A percentile compares a stretch with the other conserved stretches of the same genome.
These are phyloP conservation scores for Capsella rubella DNA, from an alignment of 441 rosid genomes.

Conservation along the genomic window DNA sequence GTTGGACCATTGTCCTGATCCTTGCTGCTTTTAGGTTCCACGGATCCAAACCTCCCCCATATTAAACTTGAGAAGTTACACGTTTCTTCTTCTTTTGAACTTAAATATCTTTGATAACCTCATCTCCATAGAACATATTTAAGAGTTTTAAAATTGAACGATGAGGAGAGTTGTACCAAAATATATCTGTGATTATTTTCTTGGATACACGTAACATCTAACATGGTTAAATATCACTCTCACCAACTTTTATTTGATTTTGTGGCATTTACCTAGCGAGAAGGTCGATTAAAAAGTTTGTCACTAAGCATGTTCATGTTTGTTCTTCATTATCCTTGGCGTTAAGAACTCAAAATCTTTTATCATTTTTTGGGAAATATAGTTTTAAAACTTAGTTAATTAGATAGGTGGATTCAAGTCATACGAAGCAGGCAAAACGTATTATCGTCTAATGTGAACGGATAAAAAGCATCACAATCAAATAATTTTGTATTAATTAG, in stretches of 20 bases:
- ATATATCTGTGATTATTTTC: conserved; percentile 19
- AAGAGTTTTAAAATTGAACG: background rate
- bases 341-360: background rate
- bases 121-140: conserved; percentile 2
- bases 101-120: background rate
- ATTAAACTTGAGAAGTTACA: conserved; percentile 23
- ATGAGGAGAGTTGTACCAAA: conserved; percentile 19
- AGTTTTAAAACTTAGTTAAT: background rate
- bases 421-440: background rate
- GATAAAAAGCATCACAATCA: background rate
- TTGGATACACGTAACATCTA: conserved; percentile 32
- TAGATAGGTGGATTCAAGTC: conserved; percentile 8
- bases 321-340: conserved; percentile 3
- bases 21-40: conserved; percentile 37
- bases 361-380: background rate
- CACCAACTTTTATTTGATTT: background rate
- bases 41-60: conserved; percentile 27
- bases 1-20: conserved; percentile 32
- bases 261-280: conserved; percentile 8
- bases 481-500: background rate
- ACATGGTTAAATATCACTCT: conserved; percentile 21
- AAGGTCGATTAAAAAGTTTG: background rate
- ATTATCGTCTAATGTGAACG: background rate
- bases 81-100: conserved; percentile 26
- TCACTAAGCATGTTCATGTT: conserved; percentile 18